Conservation (phyloP, 164 flowering plant species). For the Chimonanthus praecox region DNA sequence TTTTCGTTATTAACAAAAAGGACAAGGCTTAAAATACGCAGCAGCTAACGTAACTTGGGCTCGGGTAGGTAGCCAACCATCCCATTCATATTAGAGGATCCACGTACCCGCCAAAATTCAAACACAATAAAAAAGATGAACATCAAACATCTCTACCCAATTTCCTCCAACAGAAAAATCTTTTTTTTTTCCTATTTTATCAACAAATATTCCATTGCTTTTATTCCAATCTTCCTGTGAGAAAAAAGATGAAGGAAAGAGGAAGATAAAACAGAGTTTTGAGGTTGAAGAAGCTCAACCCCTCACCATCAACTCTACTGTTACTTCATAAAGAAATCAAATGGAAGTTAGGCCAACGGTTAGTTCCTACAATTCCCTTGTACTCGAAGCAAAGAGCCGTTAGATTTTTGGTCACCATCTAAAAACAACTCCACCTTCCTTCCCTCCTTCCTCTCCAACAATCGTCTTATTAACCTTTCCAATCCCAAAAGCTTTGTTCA, state of each 20-base stretch:
- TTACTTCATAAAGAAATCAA: constrained; percentile 32
- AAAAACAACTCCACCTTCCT: constrained; percentile 46
- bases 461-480: background rate
- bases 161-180: background rate
- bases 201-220: constrained; percentile 1
- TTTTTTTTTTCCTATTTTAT: background rate
- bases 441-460: constrained; percentile 8
- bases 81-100: background rate
- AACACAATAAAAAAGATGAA: background rate
- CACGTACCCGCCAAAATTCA: constrained; percentile 20
- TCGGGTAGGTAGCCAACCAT: constrained; percentile 19
- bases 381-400: constrained; percentile 56
- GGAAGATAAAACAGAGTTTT: background rate
- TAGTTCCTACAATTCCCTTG: constrained; percentile 40
- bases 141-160: background rate
- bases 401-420: constrained; percentile 89
- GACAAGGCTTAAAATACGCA: background rate
- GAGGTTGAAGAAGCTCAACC: constrained; percentile 6
- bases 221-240: constrained; percentile 3
- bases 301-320: constrained; percentile 13
- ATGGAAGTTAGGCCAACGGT: constrained; percentile 64
- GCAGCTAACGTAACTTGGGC: background rate
- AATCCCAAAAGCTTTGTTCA: background rate
- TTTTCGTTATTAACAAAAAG: background rate
- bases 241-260: background rate